These are phyloP conservation scores for Gymnopilus junonius DNA, from an alignment of 768 basidiomycete genomes.

Conservation along the genomic window DNA sequence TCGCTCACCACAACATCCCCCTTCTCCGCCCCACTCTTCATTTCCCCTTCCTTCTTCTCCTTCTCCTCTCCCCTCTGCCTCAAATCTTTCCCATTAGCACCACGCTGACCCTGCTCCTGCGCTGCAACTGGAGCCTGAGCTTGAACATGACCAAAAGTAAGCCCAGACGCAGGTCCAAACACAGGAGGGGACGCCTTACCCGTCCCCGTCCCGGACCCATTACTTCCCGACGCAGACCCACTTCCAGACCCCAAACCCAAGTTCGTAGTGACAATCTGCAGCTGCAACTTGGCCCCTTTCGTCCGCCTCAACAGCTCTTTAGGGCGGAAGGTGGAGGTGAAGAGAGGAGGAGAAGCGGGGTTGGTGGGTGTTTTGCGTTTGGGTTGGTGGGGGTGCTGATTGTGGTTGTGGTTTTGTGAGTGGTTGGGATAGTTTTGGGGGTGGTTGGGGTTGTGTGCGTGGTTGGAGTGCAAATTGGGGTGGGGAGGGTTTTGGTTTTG, in stretches of 20 bases:
- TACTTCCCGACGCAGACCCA: too few species aligned
- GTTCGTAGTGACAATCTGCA: background rate
- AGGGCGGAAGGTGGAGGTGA: conserved; percentile 57
- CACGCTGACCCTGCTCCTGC: background rate
- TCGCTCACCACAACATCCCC: too few species aligned
- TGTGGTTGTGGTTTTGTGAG: background rate
- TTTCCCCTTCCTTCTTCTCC: conserved; percentile 3
- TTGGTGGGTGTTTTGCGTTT: conserved; percentile 21
- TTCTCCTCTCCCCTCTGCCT: background rate
- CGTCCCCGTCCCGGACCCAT: too few species aligned
- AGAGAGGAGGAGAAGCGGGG: conserved; percentile 36
- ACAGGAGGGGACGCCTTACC: too few species aligned
- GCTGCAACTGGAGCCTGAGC: too few species aligned
- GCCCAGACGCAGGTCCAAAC: too few species aligned
- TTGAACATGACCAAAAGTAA: too few species aligned
- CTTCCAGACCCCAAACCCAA: background rate
- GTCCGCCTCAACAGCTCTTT: conserved; percentile 43
- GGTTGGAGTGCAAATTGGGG: background rate
- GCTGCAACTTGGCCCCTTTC: conserved; percentile 5
- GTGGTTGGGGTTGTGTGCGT: background rate
- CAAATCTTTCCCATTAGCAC: background rate
- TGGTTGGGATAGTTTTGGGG: background rate
- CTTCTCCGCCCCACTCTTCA: background rate
- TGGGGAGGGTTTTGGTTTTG: background rate
- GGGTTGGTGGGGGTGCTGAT: background rate